A percentile compares a stretch with the other conserved stretches of the same genome.
These are phyloP conservation scores for Gentiana dahurica DNA, from an alignment of 257 asterid species.

Conservation along the genomic window DNA sequence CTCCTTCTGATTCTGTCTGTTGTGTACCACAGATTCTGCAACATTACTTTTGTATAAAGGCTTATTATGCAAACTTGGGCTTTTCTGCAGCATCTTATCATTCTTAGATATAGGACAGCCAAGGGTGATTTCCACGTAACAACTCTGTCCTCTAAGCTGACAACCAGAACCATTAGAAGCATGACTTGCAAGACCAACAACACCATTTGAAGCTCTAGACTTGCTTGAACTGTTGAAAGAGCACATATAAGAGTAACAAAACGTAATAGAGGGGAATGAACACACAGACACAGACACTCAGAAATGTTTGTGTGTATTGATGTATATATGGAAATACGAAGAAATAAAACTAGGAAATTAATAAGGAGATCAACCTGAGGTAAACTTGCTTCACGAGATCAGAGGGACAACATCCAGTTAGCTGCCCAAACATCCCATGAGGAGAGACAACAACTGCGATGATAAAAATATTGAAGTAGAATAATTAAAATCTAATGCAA, in stretches of 20 bases:
- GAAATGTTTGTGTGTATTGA: not conserved
- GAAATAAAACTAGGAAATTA: constrained; percentile 1
- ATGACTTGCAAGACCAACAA: constrained; percentile 70
- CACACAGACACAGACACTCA: no score
- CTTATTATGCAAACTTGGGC: constrained; percentile 20
- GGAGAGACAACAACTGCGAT: constrained; percentile 86
- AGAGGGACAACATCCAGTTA: constrained; percentile 81
- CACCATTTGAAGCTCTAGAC: constrained; percentile 63
- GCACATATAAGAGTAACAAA: constrained; percentile 1
- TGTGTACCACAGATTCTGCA: constrained; percentile 37
- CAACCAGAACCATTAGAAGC: constrained; percentile 60
- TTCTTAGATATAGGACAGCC: constrained; percentile 38
- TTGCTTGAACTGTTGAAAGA: constrained; percentile 64
- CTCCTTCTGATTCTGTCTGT: constrained; percentile 39
- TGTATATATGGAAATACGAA: not conserved
- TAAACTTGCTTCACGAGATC: constrained; percentile 97
- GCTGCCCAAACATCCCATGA: constrained; percentile 97
- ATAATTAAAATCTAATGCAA: constrained; percentile 2
- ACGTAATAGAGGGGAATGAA: no score
- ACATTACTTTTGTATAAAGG: constrained; percentile 35
- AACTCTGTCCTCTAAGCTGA: constrained; percentile 69
- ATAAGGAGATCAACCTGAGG: constrained; percentile 47
- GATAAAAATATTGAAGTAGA: constrained; percentile 8
- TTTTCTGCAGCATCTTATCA: constrained; percentile 35
- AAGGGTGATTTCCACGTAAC: constrained; percentile 79